Conservation (phyloP, 2,329 filamentous ascomycete genomes). For the Epichloe glyceriae region DNA sequence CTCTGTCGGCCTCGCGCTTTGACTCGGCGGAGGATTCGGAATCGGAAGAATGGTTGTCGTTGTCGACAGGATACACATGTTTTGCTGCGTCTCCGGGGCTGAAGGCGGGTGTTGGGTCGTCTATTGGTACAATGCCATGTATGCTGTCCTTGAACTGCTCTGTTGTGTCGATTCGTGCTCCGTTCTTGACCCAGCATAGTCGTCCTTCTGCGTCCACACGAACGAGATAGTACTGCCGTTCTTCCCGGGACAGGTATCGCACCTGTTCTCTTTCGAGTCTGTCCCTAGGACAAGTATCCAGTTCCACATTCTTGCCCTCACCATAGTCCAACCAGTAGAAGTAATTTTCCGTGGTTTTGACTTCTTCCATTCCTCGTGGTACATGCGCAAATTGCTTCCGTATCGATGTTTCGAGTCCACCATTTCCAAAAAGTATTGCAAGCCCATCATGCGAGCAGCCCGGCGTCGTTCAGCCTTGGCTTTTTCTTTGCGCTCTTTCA, state of each 20-base stretch:
- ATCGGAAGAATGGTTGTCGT: slow-evolving; percentile 12
- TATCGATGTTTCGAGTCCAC: slow-evolving; percentile 79
- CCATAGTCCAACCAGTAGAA: slow-evolving; percentile 90
- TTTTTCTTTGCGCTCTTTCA: slow-evolving; percentile 29
- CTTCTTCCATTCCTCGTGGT: slow-evolving; percentile 75
- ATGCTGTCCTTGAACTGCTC: slow-evolving; percentile 67
- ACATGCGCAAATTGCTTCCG: slow-evolving; percentile 66
- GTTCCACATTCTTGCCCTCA: slow-evolving; percentile 55
- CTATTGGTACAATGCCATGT: slow-evolving; percentile 53
- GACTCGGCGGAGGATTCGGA: slow-evolving; percentile 28
- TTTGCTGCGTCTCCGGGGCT: slow-evolving; percentile 12
- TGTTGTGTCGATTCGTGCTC: slow-evolving; percentile 62
- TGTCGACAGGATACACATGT: slow-evolving; percentile 7
- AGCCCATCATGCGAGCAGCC: slow-evolving; percentile 65
- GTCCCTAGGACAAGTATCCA: slow-evolving; percentile 60
- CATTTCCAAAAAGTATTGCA: slow-evolving; percentile 80
- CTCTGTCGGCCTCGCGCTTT: slow-evolving; percentile 45
- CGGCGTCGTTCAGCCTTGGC: slow-evolving; percentile 46
- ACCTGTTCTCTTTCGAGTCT: slow-evolving; percentile 67
- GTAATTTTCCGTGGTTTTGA: slow-evolving; percentile 69
- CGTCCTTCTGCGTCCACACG: slow-evolving; percentile 60
- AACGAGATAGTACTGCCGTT: slow-evolving; percentile 70
- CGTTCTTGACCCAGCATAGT: slow-evolving; percentile 81
- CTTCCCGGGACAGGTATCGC: slow-evolving; percentile 71
- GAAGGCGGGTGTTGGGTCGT: slow-evolving; percentile 46